These are phyloP conservation scores for Apophysomyces ossiformis DNA, from an alignment of 371 early-diverging fungal genomes.

Conservation along the genomic window DNA sequence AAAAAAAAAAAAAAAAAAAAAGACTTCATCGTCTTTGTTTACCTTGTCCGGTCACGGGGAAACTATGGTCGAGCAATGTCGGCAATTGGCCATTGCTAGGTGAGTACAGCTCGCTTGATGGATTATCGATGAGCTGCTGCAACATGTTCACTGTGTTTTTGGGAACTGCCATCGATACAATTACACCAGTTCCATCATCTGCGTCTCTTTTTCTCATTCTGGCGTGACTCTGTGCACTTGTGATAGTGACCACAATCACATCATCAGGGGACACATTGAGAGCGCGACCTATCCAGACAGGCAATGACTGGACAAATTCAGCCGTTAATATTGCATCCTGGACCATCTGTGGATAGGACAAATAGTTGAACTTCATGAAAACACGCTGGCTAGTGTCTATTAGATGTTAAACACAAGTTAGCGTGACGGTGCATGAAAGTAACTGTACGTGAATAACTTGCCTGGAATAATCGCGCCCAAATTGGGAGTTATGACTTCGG, in stretches of 20 bases:
- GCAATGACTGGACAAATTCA: constrained; percentile 49
- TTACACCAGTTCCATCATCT: constrained; percentile 25
- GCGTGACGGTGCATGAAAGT: constrained; percentile 4
- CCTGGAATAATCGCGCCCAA: constrained; percentile 50
- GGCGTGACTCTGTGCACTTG: constrained; percentile 24
- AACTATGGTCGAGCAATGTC: constrained; percentile 38
- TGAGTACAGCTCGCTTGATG: constrained; percentile 38
- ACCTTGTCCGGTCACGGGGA: constrained; percentile 23
- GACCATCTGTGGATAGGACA: constrained; percentile 51
- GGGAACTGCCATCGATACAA: constrained; percentile 52
- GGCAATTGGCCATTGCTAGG: constrained; percentile 44
- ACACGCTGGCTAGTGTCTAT: constrained; percentile 32
- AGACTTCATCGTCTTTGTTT: not conserved
- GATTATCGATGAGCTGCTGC: constrained; percentile 25
- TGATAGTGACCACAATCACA: constrained; percentile 51
- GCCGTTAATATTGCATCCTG: constrained; percentile 49
- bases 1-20: constrained; percentile 1
- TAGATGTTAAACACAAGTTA: not conserved
- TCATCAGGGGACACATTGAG: constrained; percentile 39
- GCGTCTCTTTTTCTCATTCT: constrained; percentile 22
- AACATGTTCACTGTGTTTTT: constrained; percentile 22
- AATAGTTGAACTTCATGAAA: constrained; percentile 45
- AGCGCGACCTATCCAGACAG: constrained; percentile 33
- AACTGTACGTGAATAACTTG: constrained; percentile 12
- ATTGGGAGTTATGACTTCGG: constrained; percentile 55